Conservation (phyloP, 208 protist species). For the Leishmania gerbilli region DNA sequence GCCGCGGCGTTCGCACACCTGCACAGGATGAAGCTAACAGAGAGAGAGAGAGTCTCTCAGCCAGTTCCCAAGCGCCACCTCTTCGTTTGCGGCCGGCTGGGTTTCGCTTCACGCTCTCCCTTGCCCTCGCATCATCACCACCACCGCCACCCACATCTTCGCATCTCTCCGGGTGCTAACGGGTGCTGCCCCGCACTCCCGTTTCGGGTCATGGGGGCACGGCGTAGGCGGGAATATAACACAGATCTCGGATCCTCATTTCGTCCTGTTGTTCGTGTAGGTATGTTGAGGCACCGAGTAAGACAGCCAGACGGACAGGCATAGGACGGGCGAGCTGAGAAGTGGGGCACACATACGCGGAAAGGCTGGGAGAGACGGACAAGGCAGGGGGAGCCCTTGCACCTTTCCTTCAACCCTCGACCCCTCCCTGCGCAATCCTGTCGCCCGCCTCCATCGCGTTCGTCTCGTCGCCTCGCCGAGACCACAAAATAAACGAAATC, state of each 20-base stretch:
- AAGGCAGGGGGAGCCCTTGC: too few relatives aligned
- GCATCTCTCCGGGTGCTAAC: background rate
- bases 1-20: background rate
- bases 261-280: background rate
- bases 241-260: background rate
- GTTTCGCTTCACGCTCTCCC: background rate
- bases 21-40: background rate
- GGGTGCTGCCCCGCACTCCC: background rate
- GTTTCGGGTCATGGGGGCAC: too few relatives aligned
- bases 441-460: too few relatives aligned
- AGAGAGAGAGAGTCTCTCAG: background rate
- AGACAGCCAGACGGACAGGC: background rate
- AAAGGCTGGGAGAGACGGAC: background rate
- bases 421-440: too few relatives aligned
- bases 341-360: background rate
- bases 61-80: background rate
- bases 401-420: too few relatives aligned
- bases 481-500: background rate
- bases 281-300: background rate
- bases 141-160: too few relatives aligned
- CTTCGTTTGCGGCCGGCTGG: background rate
- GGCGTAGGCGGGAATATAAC: background rate
- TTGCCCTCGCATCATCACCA: background rate
- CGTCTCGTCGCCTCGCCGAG: too few relatives aligned
- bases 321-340: background rate